Percentiles rank a stretch among this genome's conserved stretches.
phyloP scores from a whole-genome alignment of 2,329 filamentous ascomycete species.

The Periconia sp. region DNA sequence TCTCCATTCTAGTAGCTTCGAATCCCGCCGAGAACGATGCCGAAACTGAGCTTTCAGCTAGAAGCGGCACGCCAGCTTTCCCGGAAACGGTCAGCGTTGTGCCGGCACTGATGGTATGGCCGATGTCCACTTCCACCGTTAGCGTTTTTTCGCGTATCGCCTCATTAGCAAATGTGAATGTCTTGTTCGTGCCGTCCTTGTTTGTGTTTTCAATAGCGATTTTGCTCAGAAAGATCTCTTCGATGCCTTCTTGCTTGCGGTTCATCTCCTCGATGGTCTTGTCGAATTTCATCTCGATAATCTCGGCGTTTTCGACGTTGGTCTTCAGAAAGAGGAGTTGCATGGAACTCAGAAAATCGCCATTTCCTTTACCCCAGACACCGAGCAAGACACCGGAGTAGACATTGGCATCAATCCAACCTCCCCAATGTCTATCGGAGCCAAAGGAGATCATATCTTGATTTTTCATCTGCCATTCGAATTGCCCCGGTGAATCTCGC shows the following conservation, averaged over 20 bases:
- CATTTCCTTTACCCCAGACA: background rate
- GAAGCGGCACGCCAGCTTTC: background rate
- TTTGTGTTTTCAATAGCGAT: background rate
- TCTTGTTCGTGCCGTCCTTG: background rate
- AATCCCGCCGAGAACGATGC: background rate
- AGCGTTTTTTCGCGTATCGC: background rate
- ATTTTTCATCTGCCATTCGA: background rate
- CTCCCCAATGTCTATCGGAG: background rate
- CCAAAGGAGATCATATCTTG: background rate
- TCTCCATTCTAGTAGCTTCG: background rate
- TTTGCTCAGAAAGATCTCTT: background rate
- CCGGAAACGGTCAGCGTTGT: background rate
- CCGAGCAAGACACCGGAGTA: background rate
- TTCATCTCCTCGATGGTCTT: background rate
- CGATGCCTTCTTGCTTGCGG: background rate
- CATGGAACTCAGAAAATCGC: background rate
- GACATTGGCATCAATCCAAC: background rate
- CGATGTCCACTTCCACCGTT: background rate
- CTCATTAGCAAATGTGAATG: background rate
- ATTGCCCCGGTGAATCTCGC: background rate
- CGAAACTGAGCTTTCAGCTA: background rate
- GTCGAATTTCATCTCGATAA: background rate
- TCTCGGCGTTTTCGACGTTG: background rate
- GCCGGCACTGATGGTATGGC: background rate
- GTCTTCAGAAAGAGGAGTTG: background rate